These are phyloP conservation scores for Debaryomyces castellii DNA, from an alignment of 805 yeast species.

Conservation along the genomic window DNA sequence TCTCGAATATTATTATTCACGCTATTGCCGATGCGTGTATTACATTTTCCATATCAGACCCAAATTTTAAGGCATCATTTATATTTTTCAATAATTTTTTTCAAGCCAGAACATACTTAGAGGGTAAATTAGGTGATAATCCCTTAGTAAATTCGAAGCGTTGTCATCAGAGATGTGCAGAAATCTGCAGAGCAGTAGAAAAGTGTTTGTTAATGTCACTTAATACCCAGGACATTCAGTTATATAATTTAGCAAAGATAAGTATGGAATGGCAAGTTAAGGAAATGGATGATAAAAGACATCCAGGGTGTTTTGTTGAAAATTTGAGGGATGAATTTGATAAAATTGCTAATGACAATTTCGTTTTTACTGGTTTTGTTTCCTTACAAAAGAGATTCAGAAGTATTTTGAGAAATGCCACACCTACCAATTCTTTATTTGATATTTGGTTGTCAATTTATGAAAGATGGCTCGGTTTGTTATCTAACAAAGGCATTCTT, in stretches of 20 bases:
- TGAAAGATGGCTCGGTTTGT: slow-evolving; percentile 44
- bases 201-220: slow-evolving; percentile 36
- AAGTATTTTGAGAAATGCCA: slow-evolving; percentile 24
- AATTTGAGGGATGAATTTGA: slow-evolving; percentile 28
- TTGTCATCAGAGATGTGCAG: slow-evolving; percentile 13
- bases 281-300: slow-evolving; percentile 12
- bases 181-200: slow-evolving; percentile 31
- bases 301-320: slow-evolving; percentile 11
- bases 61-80: slow-evolving; percentile 36
- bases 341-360: slow-evolving; percentile 49
- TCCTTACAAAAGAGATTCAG: slow-evolving; percentile 72
- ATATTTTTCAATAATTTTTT: slow-evolving; percentile 34
- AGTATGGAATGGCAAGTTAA: slow-evolving; percentile 32
- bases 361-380: slow-evolving; percentile 65
- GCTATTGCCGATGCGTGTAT: slow-evolving; percentile 36
- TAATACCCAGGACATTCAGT: slow-evolving; percentile 45
- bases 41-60: slow-evolving; percentile 30
- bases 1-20: slow-evolving; percentile 31
- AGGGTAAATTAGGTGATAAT: background rate
- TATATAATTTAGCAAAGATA: slow-evolving; percentile 37
- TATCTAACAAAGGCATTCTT: slow-evolving; percentile 22
- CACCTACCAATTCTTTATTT: slow-evolving; percentile 28
- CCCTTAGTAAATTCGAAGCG: slow-evolving; percentile 2
- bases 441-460: slow-evolving; percentile 48
- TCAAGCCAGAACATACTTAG: slow-evolving; percentile 15